A percentile compares a stretch with the other conserved stretches of the same genome.
Evolutionary conservation across 495 filamentous ascomycete species (phyloP).

Genomic region (Trichocladium uniseriatum): DNA sequence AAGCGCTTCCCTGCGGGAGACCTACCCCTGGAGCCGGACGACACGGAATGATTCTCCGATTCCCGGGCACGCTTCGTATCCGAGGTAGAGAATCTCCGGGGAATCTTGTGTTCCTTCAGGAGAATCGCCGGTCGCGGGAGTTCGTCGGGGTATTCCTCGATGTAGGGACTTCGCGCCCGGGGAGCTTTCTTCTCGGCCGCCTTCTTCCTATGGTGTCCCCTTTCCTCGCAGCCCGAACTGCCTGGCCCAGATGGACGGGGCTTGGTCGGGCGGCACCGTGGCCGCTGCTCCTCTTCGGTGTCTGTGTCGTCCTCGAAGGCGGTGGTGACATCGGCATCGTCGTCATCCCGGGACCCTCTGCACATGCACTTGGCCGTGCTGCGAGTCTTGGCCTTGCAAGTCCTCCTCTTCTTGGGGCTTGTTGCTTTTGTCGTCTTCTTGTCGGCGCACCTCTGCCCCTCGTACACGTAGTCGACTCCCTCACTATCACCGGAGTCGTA

Average conservation of each 20-base stretch:
- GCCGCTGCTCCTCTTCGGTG: constrained; percentile 8
- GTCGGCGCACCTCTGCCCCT: constrained; percentile 1
- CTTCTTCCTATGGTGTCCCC: constrained; percentile 3
- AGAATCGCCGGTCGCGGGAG: constrained; percentile 13
- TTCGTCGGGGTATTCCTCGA: constrained; percentile 25
- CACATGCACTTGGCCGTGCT: not conserved
- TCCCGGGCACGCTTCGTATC: constrained; percentile 10
- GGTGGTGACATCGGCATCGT: constrained; percentile 10
- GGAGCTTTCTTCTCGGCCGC: constrained; percentile 1
- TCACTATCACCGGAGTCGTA: constrained; percentile 26
- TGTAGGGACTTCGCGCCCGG: constrained; percentile 17
- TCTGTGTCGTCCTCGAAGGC: constrained; percentile 14
- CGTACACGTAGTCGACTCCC: constrained; percentile 18
- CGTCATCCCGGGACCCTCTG: not conserved
- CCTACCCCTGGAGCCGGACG: constrained; percentile 10
- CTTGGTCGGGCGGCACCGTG: not conserved
- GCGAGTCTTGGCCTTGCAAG: constrained; percentile 10
- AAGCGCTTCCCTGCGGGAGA: constrained; percentile 15
- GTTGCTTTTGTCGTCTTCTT: constrained; percentile 3
- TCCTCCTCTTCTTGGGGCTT: constrained; percentile 12
- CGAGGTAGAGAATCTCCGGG: constrained; percentile 14
- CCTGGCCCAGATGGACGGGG: constrained; percentile 4
- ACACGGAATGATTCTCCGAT: constrained; percentile 7
- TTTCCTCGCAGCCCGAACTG: not conserved
- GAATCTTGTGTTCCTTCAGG: constrained; percentile 22